Evolutionary conservation across 192 early-diverging fungal species (phyloP).

Genomic region (Backusella tarrabulga): DNA sequence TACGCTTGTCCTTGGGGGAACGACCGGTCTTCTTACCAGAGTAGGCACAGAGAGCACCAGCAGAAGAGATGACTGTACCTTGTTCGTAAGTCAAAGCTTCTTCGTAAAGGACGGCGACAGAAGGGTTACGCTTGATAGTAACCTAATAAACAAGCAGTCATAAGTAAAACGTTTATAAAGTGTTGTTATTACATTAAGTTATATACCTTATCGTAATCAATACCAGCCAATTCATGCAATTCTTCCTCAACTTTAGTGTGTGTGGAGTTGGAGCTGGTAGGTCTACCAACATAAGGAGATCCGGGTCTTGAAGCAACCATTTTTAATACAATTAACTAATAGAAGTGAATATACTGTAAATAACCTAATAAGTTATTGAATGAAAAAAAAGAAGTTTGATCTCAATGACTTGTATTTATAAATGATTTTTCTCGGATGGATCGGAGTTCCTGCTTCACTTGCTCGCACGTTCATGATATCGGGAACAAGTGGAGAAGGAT

Average conservation of each 20-base stretch:
- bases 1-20: constrained; percentile 95
- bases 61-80: constrained; percentile 86
- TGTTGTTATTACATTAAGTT: not conserved
- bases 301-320: constrained; percentile 30
- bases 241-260: constrained; percentile 59
- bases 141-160: constrained; percentile 23
- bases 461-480: constrained; percentile 2
- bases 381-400: constrained; percentile 2
- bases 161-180: too few relatives aligned
- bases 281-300: constrained; percentile 27
- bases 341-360: constrained; percentile 18
- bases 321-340: not conserved
- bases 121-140: constrained; percentile 82
- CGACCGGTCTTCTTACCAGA: constrained; percentile 94
- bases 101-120: constrained; percentile 90
- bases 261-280: constrained; percentile 28
- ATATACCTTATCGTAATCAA: constrained; percentile 69
- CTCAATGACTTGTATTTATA: not conserved
- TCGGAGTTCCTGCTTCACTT: not conserved
- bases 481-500: not conserved
- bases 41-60: constrained; percentile 88
- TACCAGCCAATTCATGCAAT: constrained; percentile 67
- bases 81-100: constrained; percentile 82
- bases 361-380: not conserved
- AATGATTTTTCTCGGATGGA: not conserved